Base-by-base conservation (phyloP, 495 filamentous ascomycete genomes). In the Neurospora sp. region DNA sequence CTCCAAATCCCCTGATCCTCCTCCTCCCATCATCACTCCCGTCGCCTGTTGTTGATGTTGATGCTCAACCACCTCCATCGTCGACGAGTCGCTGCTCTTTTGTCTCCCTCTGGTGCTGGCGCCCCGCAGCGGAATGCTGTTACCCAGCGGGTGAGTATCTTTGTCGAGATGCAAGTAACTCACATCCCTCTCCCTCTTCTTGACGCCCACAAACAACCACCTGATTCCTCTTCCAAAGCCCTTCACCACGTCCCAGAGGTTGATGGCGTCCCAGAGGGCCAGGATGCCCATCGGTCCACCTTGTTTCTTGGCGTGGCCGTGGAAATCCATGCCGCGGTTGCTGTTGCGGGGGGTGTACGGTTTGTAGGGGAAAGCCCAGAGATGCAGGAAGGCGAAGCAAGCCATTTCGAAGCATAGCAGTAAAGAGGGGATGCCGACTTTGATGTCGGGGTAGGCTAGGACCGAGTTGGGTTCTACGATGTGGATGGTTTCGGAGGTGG, bases 341-440 rank as follows among this genome's bases (percentile, higher is more conserved):
- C 10, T 75, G 72, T 6, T 72, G 53, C 5, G 74, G 74, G 39
- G 76, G 68, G 9, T 76, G 74, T 46, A 80, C 68, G 69, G 80
- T 71, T 27, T 78, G 73, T 89, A 96, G 0, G 92, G 86, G 77
- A 97, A 97, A 4, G 94, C 92, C 86, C 89, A 96, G 8, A 95
- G 80, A 75, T 97, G 94, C 39, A 97, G 81, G 46, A 93, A 77
- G 14, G 90, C 83, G 77, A 97, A 97, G 48, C 93, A 84, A 35
- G 91, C 88, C 94, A 97, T 97, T 82, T 97, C 94, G 70, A 96
- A 86, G 80, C 92, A 94, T 69, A 95, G 88, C 39, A 96, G 82
- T 37, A 96, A 82, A 20, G 89, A 88, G 1, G 93, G 94, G 39
- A 97, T 90, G 61, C 92, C 92, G 68, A 94, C 89, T 77, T 93